Evolutionary conservation across 1,284 basidiomycete genomes (phyloP).

Genomic region (Ustilago tritici): DNA sequence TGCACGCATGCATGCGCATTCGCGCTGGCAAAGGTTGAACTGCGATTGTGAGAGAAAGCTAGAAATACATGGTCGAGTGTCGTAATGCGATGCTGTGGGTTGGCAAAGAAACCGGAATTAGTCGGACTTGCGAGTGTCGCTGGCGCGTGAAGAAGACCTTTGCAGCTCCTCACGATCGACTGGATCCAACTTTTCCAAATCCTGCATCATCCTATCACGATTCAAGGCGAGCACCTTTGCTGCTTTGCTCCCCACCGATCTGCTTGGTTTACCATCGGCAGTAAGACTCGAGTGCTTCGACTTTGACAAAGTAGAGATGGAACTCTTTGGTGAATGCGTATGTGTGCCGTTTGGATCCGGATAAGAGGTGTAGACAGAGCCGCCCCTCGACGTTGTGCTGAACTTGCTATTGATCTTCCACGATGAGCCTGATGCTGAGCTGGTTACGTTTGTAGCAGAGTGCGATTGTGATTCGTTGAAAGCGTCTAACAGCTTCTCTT

Average conservation of each 20-base stretch:
- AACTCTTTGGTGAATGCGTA: constrained; percentile 11
- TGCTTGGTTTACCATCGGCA: constrained; percentile 16
- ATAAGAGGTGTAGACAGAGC: constrained; percentile 39
- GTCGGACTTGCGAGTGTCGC: constrained; percentile 48
- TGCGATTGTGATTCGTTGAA: constrained; percentile 41
- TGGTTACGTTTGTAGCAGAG: background rate
- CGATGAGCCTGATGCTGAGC: constrained; percentile 9
- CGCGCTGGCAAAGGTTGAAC: background rate
- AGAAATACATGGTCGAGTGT: constrained; percentile 18
- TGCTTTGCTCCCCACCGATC: constrained; percentile 38
- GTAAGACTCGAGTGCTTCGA: constrained; percentile 17
- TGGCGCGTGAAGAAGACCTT: constrained; percentile 36
- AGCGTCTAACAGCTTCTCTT: constrained; percentile 42
- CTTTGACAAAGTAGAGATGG: constrained; percentile 19
- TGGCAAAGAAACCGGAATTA: constrained; percentile 7
- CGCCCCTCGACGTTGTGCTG: constrained; percentile 41
- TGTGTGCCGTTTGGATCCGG: constrained; percentile 25
- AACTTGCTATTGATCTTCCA: constrained; percentile 52
- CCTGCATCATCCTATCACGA: constrained; percentile 39
- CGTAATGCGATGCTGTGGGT: constrained; percentile 15
- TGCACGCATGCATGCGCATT: background rate
- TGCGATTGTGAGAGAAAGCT: constrained; percentile 5
- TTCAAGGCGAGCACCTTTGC: constrained; percentile 32
- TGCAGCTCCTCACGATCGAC: constrained; percentile 41
- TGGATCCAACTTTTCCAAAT: constrained; percentile 40